Percentiles rank a stretch among this genome's conserved stretches.
Conservation (phyloP, 805 yeast genomes). For the Komagataella pastoris region DNA sequence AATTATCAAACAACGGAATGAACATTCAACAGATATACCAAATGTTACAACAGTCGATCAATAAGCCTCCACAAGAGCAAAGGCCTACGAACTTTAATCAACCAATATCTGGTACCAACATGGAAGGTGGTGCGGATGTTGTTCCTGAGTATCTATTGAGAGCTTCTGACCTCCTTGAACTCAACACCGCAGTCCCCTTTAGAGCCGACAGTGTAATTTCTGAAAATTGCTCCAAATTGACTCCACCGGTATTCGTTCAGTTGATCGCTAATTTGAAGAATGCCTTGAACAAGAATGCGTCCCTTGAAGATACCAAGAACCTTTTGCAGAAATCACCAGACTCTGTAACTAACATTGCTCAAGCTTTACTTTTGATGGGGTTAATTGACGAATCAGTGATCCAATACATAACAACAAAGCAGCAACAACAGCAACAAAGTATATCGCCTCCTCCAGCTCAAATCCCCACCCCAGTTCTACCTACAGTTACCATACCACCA, state of each 20-base stretch:
- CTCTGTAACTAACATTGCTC: conserved; percentile 30
- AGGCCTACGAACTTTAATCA: not conserved
- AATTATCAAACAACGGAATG: conserved; percentile 21
- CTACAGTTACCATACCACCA: conserved; percentile 11
- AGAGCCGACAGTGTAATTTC: conserved; percentile 43
- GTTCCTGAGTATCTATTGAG: conserved; percentile 35
- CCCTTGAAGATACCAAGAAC: conserved; percentile 20
- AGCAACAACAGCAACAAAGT: conserved; percentile 6
- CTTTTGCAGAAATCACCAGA: not conserved
- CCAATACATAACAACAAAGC: conserved; percentile 8
- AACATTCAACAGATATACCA: conserved; percentile 18
- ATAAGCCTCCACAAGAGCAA: conserved; percentile 2
- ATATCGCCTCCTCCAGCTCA: conserved; percentile 7
- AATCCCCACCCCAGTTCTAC: conserved; percentile 7
- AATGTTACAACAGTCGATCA: conserved; percentile 15
- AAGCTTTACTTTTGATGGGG: conserved; percentile 67
- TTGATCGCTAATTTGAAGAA: conserved; percentile 53
- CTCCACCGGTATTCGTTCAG: conserved; percentile 62
- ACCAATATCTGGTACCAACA: conserved; percentile 3
- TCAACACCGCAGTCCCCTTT: conserved; percentile 15
- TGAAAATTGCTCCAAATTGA: conserved; percentile 45
- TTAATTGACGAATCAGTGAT: conserved; percentile 50
- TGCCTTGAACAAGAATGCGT: conserved; percentile 35
- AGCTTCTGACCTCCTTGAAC: conserved; percentile 24
- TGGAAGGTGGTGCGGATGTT: conserved; percentile 4